phyloP scores from a whole-genome alignment of 805 yeast species.

The Wickerhamomyces bovis region DNA sequence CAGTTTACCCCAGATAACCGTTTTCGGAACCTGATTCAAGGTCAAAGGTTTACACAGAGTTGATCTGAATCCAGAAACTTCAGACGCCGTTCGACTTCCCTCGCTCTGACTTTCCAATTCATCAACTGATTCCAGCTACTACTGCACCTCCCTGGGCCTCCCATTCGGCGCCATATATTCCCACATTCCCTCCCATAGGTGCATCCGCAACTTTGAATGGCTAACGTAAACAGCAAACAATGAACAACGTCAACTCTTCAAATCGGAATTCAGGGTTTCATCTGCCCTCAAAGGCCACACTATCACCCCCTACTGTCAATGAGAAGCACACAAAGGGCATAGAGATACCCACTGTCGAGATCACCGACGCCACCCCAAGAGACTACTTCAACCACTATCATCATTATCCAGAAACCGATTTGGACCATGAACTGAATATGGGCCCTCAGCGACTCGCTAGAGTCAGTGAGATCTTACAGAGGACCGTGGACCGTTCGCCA shows the following conservation, averaged over 20 bases:
- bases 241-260: background rate
- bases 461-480: slow-evolving; percentile 16
- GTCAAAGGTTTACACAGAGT: background rate
- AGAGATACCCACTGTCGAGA: background rate
- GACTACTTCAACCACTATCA: slow-evolving; percentile 4
- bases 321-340: slow-evolving; percentile 1
- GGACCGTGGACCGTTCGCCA: slow-evolving; percentile 13
- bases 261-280: slow-evolving; percentile 3
- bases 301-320: slow-evolving; percentile 17
- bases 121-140: no score
- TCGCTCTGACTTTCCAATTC: no score
- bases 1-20: background rate
- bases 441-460: slow-evolving; percentile 11
- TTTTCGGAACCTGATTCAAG: background rate
- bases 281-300: slow-evolving; percentile 13
- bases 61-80: background rate
- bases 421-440: background rate
- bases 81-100: background rate
- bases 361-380: slow-evolving; percentile 1
- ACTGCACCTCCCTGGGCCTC: no score
- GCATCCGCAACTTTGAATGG: background rate
- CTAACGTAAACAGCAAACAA: background rate
- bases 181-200: no score
- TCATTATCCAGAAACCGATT: background rate
- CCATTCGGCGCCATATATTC: no score